These are phyloP conservation scores for Brasenia schreberi DNA, from an alignment of 164 flowering plant species.

Conservation along the genomic window DNA sequence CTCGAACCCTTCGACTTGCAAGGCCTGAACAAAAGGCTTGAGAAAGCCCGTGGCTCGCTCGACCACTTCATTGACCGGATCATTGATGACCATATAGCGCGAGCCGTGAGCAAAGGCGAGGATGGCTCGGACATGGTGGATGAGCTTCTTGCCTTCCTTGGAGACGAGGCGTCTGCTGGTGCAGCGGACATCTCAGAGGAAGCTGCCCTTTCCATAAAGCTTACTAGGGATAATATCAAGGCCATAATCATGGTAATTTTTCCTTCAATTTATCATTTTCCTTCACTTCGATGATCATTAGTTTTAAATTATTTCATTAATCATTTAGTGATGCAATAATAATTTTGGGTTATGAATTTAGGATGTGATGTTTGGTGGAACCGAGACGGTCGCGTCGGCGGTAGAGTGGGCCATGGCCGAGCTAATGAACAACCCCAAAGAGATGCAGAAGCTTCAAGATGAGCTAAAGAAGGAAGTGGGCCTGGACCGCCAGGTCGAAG, in stretches of 20 bases:
- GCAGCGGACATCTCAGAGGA: not conserved
- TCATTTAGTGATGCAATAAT: no score
- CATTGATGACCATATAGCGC: not conserved
- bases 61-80: constrained; percentile 13
- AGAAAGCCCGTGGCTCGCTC: constrained; percentile 32
- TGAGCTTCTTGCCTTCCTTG: not conserved
- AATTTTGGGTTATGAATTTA: constrained; percentile 5
- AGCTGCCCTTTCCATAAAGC: not conserved
- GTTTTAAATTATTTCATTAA: no score
- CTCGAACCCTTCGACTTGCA: constrained; percentile 51
- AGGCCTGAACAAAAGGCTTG: constrained; percentile 29
- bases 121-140: not conserved
- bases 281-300: not conserved
- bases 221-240: not conserved
- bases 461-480: constrained; percentile 56
- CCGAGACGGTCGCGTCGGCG: constrained; percentile 86
- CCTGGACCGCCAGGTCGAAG: constrained; percentile 37
- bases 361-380: constrained; percentile 95
- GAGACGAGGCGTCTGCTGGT: not conserved
- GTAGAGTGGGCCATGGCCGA: constrained; percentile 87
- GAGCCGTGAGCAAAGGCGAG: not conserved
- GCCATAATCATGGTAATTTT: not conserved
- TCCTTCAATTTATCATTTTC: not conserved
- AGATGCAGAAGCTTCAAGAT: constrained; percentile 43
- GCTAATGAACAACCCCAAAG: constrained; percentile 48